A percentile compares a stretch with the other conserved stretches of the same genome.
These are phyloP conservation scores for Parietichytrium sp. DNA, from an alignment of 108 stramenopile genomes.

Conservation along the genomic window DNA sequence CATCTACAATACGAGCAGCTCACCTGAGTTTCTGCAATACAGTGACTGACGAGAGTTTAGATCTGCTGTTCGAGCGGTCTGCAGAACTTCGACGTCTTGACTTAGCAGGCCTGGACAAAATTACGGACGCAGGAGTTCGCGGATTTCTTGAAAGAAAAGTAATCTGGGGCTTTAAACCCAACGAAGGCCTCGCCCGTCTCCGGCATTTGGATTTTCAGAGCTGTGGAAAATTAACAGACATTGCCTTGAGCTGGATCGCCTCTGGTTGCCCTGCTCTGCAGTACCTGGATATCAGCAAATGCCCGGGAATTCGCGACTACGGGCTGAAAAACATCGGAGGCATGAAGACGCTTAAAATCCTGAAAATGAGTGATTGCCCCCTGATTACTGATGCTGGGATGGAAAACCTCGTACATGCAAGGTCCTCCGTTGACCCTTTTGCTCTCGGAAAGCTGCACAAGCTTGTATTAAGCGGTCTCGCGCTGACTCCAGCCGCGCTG, in stretches of 20 bases:
- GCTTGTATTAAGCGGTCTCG: not conserved
- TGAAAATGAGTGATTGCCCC: not conserved
- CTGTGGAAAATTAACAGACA: not conserved
- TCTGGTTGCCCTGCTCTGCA: not conserved
- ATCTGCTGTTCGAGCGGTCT: not conserved
- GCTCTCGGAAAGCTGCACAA: constrained; percentile 20
- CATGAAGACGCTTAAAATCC: not conserved
- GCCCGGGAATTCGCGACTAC: not conserved
- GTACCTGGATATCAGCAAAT: not conserved
- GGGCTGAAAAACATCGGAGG: constrained; percentile 12
- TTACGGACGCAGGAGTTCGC: not conserved
- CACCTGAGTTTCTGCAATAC: not conserved
- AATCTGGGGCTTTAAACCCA: not conserved
- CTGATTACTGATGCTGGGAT: not conserved
- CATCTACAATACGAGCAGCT: not conserved
- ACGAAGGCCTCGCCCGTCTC: not conserved
- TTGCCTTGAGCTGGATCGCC: constrained; percentile 18
- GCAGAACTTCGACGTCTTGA: not conserved
- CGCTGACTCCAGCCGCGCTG: not conserved
- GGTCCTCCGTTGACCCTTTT: not conserved
- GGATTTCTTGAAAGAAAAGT: not conserved
- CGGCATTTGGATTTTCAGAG: not conserved
- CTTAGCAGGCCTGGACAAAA: not conserved
- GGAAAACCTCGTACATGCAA: not conserved
- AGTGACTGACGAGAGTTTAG: not conserved